Conservation (phyloP, 306 rosid species). For the Biancaea sappan region DNA sequence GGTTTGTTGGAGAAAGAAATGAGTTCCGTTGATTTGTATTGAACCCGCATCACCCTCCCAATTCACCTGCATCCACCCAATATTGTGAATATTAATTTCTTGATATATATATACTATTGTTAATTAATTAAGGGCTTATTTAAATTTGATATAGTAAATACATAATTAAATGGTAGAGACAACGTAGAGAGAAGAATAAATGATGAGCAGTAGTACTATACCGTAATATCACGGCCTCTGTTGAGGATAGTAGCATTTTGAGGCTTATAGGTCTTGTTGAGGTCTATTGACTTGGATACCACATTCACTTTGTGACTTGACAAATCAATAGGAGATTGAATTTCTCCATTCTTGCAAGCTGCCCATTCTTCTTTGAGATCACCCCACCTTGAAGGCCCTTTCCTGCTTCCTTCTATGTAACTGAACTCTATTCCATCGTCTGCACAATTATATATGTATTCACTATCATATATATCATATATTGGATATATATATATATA, state of each 20-base stretch:
- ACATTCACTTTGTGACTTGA: constrained; percentile 27
- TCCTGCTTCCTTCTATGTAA: constrained; percentile 46
- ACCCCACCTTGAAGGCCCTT: constrained; percentile 64
- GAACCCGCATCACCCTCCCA: constrained; percentile 62
- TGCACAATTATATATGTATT: too few relatives aligned
- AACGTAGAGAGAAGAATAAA: too few relatives aligned
- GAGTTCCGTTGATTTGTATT: constrained; percentile 48
- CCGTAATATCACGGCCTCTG: constrained; percentile 63
- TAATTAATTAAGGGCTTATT: too few relatives aligned
- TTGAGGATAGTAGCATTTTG: constrained; percentile 48
- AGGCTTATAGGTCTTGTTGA: constrained; percentile 44
- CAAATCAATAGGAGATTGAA: constrained; percentile 74
- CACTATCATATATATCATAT: too few relatives aligned
- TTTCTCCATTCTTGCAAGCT: constrained; percentile 50
- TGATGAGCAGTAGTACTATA: too few relatives aligned
- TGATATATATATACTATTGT: too few relatives aligned
- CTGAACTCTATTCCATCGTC: constrained; percentile 36
- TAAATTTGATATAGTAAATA: too few relatives aligned
- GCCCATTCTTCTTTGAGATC: constrained; percentile 56
- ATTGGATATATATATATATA: too few relatives aligned
- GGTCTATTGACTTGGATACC: constrained; percentile 28
- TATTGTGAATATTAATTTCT: too few relatives aligned
- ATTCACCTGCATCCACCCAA: constrained; percentile 36
- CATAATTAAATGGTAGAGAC: too few relatives aligned
- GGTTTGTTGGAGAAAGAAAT: constrained; percentile 50